Percentiles rank a stretch among this genome's conserved stretches.
Conservation (phyloP, 1,284 basidiomycete species). For the Fistulina hepatica region DNA sequence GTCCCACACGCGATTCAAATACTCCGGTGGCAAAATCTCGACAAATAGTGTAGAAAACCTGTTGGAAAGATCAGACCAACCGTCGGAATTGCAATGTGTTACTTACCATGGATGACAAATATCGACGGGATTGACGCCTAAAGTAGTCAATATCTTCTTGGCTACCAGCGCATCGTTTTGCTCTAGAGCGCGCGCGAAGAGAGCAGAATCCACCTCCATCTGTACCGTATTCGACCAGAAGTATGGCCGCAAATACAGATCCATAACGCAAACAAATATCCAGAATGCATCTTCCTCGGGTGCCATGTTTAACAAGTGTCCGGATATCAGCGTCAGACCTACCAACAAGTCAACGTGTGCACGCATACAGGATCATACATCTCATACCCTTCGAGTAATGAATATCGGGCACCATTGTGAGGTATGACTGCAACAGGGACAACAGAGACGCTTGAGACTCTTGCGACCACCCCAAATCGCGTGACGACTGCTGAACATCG, state of each 20-base stretch:
- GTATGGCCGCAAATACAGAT: constrained; percentile 69
- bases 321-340: constrained; percentile 71
- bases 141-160: constrained; percentile 56
- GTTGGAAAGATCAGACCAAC: constrained; percentile 3
- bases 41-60: constrained; percentile 72
- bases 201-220: constrained; percentile 69
- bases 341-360: constrained; percentile 6
- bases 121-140: constrained; percentile 43
- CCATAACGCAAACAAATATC: constrained; percentile 82
- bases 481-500: constrained; percentile 44
- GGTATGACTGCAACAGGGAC: constrained; percentile 58
- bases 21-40: constrained; percentile 66
- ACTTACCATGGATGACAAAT: constrained; percentile 56
- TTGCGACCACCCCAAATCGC: constrained; percentile 43
- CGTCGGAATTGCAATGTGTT: neutral
- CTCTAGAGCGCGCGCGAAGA: constrained; percentile 71
- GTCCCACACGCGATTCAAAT: constrained; percentile 78
- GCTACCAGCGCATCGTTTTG: constrained; percentile 51
- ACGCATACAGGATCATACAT: constrained; percentile 14
- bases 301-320: constrained; percentile 69
- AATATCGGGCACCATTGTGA: constrained; percentile 73
- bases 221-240: constrained; percentile 64
- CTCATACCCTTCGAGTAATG: constrained; percentile 57
- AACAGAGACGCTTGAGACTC: constrained; percentile 43
- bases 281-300: constrained; percentile 91